Conservation (phyloP, 805 yeast species). For the Candida patagonica region DNA sequence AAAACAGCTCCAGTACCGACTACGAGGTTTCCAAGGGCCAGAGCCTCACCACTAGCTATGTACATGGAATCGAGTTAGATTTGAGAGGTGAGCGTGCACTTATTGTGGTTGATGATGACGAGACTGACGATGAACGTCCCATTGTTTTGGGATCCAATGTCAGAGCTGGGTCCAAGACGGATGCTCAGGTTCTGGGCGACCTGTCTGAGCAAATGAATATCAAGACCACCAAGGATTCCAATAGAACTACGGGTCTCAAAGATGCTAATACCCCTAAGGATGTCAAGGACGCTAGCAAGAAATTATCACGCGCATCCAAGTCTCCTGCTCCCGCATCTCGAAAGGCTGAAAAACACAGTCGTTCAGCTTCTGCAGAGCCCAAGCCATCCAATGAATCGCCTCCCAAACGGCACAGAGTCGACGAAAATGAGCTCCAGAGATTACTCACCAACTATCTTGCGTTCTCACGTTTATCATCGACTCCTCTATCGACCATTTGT, state of each 20-base stretch:
- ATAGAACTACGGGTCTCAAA: background rate
- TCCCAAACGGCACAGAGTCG: conserved; percentile 20
- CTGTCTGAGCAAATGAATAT: background rate
- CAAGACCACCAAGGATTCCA: background rate
- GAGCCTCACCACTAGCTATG: conserved; percentile 52
- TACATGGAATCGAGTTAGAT: conserved; percentile 55
- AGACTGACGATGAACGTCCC: conserved; percentile 34
- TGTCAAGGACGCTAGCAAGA: background rate
- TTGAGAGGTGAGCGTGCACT: conserved; percentile 56
- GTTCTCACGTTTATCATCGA: conserved; percentile 77
- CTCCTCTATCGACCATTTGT: conserved; percentile 67
- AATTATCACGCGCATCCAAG: background rate
- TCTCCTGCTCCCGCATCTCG: background rate
- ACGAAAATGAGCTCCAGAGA: conserved; percentile 30
- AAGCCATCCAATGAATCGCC: conserved; percentile 4
- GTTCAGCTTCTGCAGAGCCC: conserved; percentile 5
- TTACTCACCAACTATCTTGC: conserved; percentile 78
- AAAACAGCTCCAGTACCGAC: conserved; percentile 22
- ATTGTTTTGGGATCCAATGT: background rate
- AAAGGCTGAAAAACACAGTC: background rate
- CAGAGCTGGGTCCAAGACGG: too few relatives aligned
- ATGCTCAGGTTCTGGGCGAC: background rate
- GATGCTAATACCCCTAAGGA: background rate
- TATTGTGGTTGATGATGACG: conserved; percentile 41
- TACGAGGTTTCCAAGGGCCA: conserved; percentile 55